phyloP scores from a whole-genome alignment of 2,329 filamentous ascomycete genomes.

The Colletotrichum brevisporum region DNA sequence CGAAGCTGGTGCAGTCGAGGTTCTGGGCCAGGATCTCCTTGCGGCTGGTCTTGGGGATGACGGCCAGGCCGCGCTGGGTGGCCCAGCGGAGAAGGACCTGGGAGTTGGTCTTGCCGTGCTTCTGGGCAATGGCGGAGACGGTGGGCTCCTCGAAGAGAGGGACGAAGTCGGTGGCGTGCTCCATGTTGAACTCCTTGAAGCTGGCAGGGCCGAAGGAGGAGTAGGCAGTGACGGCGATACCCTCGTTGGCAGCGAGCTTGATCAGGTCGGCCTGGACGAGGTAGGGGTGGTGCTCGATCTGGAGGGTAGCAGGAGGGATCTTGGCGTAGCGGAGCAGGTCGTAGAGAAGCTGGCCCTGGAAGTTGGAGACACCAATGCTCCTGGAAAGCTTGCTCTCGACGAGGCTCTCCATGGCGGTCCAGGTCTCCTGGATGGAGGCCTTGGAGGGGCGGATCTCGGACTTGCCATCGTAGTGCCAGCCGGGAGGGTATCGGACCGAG shows the following conservation, averaged over 20 bases:
- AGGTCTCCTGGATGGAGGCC: constrained; percentile 84
- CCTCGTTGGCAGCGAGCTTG: constrained; percentile 76
- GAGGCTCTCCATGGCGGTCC: constrained; percentile 83
- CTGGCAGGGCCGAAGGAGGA: constrained; percentile 85
- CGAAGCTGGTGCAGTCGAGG: constrained; percentile 75
- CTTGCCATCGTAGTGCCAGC: constrained; percentile 78
- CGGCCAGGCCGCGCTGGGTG: constrained; percentile 84
- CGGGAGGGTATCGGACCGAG: constrained; percentile 81
- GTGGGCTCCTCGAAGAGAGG: constrained; percentile 79
- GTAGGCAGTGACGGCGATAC: constrained; percentile 85
- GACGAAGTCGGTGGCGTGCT: constrained; percentile 74
- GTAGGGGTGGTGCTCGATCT: constrained; percentile 94
- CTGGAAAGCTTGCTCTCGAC: constrained; percentile 77
- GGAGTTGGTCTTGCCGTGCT: constrained; percentile 79
- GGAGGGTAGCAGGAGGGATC: constrained; percentile 81
- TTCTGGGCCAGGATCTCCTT: constrained; percentile 72
- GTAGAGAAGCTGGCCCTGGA: constrained; percentile 82
- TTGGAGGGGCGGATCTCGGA: constrained; percentile 74
- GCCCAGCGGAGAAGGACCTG: constrained; percentile 91
- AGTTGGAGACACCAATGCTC: constrained; percentile 87
- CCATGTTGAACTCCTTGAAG: constrained; percentile 83
- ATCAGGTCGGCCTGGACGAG: constrained; percentile 82
- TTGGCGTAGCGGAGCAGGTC: constrained; percentile 84
- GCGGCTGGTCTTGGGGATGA: constrained; percentile 83
- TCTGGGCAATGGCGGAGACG: constrained; percentile 76